Evolutionary conservation across 2,329 filamentous ascomycete species (phyloP), one percentile per base, ranked within the genome.

Genomic region (Annulohypoxylon truncatum): DNA sequence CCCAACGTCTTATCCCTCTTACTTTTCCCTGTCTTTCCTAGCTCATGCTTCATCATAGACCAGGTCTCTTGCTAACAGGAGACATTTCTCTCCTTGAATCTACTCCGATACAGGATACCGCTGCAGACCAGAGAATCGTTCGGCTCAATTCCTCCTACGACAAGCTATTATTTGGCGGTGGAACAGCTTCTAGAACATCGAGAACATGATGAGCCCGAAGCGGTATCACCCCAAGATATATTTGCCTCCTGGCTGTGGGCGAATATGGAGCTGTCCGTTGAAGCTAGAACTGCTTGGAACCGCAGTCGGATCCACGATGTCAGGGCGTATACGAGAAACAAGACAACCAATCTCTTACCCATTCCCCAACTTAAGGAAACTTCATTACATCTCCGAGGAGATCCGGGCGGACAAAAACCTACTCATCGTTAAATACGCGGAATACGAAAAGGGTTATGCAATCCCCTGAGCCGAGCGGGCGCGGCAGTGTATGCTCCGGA

Each of bases 251-350:
- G 56, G 56, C 47, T 59, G 1, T 46, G 52, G 15, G 35, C 44
- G 15, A 59, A 59, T 42, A 31, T 20, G 26, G 56, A 59, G 33
- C 5, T 6, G 7, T 59, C 52, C 56, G 15, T 52, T 12, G n/a
- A 44, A 35, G 56, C 46, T 7, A 42, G 46, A 7, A 51, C 15
- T 31, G 15, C 31, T 29, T 44, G 31, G 12, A 24, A 24, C 8
- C 35, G 8, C 10, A 8, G 31, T 20, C 44, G 22, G n/a, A 29
- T 2, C n/a, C 35, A 8, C 4, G 15, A 44, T 31, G 8, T 15
- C 28, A 47, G 18, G 7, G n/a, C 12, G 2, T 12, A 10, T 5
- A 35, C n/a, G 22, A 22, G 9, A 24, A 31, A 3, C 46, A n/a
- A 10, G 8, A 6, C 24, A 18, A 15, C 31, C 10, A 38, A 12